Evolutionary conservation across 495 filamentous ascomycete genomes (phyloP), one percentile per base, ranked within the genome.

Genomic region (Aspergillus homomorphus): DNA sequence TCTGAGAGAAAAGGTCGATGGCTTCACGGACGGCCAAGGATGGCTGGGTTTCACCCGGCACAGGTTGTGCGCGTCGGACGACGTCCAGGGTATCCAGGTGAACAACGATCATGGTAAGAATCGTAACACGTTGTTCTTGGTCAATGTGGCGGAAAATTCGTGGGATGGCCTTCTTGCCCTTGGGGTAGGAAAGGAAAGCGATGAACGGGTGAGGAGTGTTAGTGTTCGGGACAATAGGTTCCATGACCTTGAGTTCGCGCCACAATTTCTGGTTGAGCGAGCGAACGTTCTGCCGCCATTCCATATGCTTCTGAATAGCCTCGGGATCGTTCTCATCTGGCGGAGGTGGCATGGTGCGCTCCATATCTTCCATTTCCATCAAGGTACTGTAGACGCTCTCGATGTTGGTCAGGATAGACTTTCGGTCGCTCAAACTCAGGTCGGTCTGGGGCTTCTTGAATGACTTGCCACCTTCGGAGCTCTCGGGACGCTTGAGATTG

Each of bases 121-220:
- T 89, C 6, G 91, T 97, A 18, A 94, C 87, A 18, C 93, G 90
- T 69, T 99, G 92, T 66, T 96, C 89, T 43, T 89, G 85, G 56
- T 89, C 88, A 52, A 96, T 89, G 66, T 96, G 91, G 41, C 91
- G 89, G 83, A 96, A 97, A 51, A 99, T 87, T 53, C 94, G 89
- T 21, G 90, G 90, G 62, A 99, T 90, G 1, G 90, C 89, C 70
- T 94, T 95, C 78, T 96, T 99, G 65, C 94, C 95, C 77, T 99
- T 99, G 50, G 83, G 84, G 69, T 92, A 96, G 6, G 92, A 93
- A 15, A 99, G 82, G 67, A 99, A 91, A 28, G 91, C 89, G 64
- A 99, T 96, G 79, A 99, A 99, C 0, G 94, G 94, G 69, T 99
- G 95, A 1, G 90, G 83, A 5, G 80, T 80, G 14, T 84, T 82